Base-by-base conservation (phyloP, 176 grass and related monocot genomes). In the Elymus sibiricus region DNA sequence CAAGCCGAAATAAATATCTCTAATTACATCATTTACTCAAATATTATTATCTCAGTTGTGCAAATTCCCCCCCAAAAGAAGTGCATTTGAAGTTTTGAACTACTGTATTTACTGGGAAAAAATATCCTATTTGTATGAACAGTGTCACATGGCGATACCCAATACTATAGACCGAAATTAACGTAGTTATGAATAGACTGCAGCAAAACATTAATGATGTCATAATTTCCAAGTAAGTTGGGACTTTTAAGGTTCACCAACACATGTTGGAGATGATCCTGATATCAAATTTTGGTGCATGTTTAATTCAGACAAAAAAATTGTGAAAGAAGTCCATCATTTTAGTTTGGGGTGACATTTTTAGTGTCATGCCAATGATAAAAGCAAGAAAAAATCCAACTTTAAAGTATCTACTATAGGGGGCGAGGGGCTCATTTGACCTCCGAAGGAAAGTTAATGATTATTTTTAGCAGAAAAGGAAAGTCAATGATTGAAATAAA, bases 331-430 rank as follows among this genome's bases (percentile, higher is more conserved):
- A 62, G 32, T 85, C 17, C 16, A 64, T 62, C 17, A 19, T 80
- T 25, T 72, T 58, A 24, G 6, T 71, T 86, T 83, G 56, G 34
- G 58, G 38, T 56, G 51, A 55, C 11, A 63, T 27, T 34, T 82
- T 69, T 63, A 76, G 67, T 0, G 9, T 9, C 35, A 66, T 51
- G 17, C 17, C 31, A 26, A 80, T 89, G 37, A 66, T 29, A 89
- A 82, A 63, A 69, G 59, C n/a, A 58, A 72, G 40, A 79, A 89
- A 83, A 74, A 63, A 87, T 83, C 64, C 74, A 51, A 5, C 25
- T 88, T 87, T 69, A 83, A 78, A 39, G 78, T 17, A 85, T 91
- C 61, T 40, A n/a, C 62, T 25, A 78, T 61, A 49, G 21, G 80
- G 74, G 56, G 28, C 43, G 55, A 19, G 82, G 47, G 82, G 47